A percentile compares a stretch with the other conserved stretches of the same genome.
phyloP scores from a whole-genome alignment of 495 filamentous ascomycete genomes.

The Eremomyces bilateralis region DNA sequence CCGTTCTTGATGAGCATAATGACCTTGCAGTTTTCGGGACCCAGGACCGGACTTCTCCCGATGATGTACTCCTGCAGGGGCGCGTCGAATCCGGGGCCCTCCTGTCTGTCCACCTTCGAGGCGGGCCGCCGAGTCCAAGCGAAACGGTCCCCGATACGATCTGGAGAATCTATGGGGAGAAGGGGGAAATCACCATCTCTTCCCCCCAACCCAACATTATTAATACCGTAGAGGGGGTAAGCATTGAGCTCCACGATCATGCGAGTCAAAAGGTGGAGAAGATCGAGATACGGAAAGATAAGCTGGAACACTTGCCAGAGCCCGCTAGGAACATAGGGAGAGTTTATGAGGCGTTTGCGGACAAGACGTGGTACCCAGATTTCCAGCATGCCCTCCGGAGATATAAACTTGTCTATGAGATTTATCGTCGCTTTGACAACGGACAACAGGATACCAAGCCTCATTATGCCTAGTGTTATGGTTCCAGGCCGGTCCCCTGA shows the following conservation, averaged over 20 bases:
- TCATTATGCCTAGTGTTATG: too few relatives aligned
- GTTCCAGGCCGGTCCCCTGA: too few relatives aligned
- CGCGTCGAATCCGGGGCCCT: too few relatives aligned
- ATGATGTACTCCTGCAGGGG: conserved; percentile 3
- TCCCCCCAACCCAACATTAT: neutral
- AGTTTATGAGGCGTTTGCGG: neutral
- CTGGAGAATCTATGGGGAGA: conserved; percentile 8
- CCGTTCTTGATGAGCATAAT: neutral
- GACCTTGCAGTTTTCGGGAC: neutral
- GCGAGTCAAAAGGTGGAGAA: too few relatives aligned
- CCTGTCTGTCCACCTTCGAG: conserved; percentile 4
- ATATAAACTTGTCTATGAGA: neutral
- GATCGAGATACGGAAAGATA: neutral
- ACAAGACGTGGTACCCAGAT: neutral
- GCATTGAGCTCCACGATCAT: too few relatives aligned
- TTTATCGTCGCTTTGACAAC: conserved; percentile 11
- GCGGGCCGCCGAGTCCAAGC: conserved; percentile 6
- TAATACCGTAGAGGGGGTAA: too few relatives aligned
- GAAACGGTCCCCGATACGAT: neutral
- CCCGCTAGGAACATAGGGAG: neutral
- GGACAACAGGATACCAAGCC: too few relatives aligned
- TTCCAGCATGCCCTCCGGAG: neutral
- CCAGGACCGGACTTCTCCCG: neutral
- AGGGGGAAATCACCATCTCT: conserved; percentile 5
- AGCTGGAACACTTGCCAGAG: neutral